These are phyloP conservation scores for Myxozyma sirexii DNA, from an alignment of 805 yeast species.

Conservation along the genomic window DNA sequence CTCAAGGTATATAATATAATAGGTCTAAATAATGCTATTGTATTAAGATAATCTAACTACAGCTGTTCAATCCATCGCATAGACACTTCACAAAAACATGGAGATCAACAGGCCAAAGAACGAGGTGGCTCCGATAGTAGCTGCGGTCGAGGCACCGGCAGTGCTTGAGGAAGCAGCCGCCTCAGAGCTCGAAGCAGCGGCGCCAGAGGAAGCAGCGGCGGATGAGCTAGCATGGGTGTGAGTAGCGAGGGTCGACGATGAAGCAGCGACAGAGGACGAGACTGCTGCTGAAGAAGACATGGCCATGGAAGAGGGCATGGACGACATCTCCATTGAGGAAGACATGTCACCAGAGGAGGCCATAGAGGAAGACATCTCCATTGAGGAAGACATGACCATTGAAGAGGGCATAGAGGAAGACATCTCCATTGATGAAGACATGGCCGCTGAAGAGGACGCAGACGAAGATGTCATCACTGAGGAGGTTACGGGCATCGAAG, in stretches of 20 bases:
- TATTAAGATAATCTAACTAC: no score
- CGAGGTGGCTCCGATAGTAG: slow-evolving; percentile 10
- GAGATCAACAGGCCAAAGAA: slow-evolving; percentile 8
- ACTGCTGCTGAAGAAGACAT: slow-evolving; percentile 1
- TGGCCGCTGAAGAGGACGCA: not conserved
- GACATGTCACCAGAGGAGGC: slow-evolving; percentile 11
- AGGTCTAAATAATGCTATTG: no score
- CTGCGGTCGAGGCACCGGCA: slow-evolving; percentile 17
- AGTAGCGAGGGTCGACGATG: no score
- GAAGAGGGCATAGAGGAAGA: not conserved
- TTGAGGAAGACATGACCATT: slow-evolving; percentile 1
- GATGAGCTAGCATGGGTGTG: not conserved
- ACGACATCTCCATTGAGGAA: slow-evolving; percentile 6
- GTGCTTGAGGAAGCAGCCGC: slow-evolving; percentile 11
- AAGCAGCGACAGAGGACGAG: no score
- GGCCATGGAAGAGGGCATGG: slow-evolving; percentile 10
- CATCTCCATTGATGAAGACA: not conserved
- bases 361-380: not conserved
- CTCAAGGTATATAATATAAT: no score
- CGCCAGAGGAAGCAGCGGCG: not conserved
- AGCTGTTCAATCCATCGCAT: no score
- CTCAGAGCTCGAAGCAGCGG: not conserved
- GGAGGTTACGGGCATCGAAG: not conserved
- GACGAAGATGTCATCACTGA: slow-evolving; percentile 4
- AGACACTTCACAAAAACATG: slow-evolving; percentile 13